These are phyloP conservation scores for Daldinia decipiens DNA, from an alignment of 495 filamentous ascomycete genomes.

Conservation along the genomic window DNA sequence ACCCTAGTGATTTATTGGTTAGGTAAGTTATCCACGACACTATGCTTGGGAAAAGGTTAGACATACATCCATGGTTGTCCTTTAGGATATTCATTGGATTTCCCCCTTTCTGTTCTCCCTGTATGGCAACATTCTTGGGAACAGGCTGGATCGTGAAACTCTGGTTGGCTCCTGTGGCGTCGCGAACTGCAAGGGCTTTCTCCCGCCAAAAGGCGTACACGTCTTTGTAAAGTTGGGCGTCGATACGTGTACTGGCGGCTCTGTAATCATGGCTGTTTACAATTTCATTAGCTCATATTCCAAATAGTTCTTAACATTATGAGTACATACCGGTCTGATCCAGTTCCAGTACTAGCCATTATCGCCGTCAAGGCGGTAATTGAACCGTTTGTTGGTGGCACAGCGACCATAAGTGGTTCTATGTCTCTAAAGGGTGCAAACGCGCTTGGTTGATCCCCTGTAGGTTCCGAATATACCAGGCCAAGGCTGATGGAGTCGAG, in stretches of 20 bases:
- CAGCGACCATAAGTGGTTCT: neutral
- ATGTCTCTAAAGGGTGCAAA: slow-evolving; percentile 25
- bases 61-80: slow-evolving; percentile 28
- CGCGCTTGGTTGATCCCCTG: slow-evolving; percentile 5
- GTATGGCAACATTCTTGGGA: slow-evolving; percentile 22
- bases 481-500: slow-evolving; percentile 1
- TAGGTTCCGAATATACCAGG: slow-evolving; percentile 20
- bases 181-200: slow-evolving; percentile 25
- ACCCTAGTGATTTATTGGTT: slow-evolving; percentile 24
- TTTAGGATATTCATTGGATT: slow-evolving; percentile 32
- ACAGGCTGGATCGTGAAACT: slow-evolving; percentile 47
- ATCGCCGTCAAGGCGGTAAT: slow-evolving; percentile 14
- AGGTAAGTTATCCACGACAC: neutral
- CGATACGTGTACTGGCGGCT: slow-evolving; percentile 32
- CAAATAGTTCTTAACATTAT: neutral
- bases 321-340: neutral
- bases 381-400: slow-evolving; percentile 20
- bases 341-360: neutral
- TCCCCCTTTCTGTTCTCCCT: slow-evolving; percentile 29
- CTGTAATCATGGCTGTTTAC: slow-evolving; percentile 45
- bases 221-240: slow-evolving; percentile 46
- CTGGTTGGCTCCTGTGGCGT: slow-evolving; percentile 40
- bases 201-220: slow-evolving; percentile 44
- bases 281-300: neutral
- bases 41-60: neutral